phyloP scores from a whole-genome alignment of 306 rosid genomes.

The Abrus pulchellus region DNA sequence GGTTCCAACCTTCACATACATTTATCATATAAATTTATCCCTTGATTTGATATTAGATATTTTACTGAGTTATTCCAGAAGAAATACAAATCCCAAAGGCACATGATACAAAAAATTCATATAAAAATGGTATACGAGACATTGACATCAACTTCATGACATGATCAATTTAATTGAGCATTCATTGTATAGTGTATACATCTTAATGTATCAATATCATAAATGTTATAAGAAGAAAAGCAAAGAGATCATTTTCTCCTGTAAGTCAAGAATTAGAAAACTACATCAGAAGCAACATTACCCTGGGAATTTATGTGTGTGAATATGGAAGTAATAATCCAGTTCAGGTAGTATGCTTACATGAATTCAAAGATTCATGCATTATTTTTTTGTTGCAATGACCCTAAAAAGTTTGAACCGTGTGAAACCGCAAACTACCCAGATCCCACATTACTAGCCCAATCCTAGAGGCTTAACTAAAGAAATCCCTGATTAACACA shows the following conservation, averaged over 20 bases:
- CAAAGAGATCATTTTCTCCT: neutral
- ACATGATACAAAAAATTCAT: neutral
- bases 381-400: conserved; percentile 14
- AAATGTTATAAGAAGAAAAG: conserved; percentile 9
- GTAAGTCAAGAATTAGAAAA: neutral
- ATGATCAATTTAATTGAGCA: neutral
- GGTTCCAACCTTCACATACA: neutral
- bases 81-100: neutral
- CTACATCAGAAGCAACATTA: neutral
- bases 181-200: neutral
- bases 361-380: neutral
- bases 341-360: conserved; percentile 25
- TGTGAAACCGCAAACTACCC: neutral
- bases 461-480: neutral
- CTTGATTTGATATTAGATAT: conserved; percentile 1
- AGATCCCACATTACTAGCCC: neutral
- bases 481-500: conserved; percentile 13
- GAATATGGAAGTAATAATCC: conserved; percentile 14
- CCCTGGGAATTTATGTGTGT: neutral
- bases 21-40: neutral
- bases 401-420: neutral
- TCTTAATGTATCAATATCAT: neutral
- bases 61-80: neutral
- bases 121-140: neutral
- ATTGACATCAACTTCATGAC: neutral